Evolutionary conservation across 345 rosid genomes (phyloP), one percentile per base, ranked within the genome.

Genomic region (Tarenaya hassleriana): DNA sequence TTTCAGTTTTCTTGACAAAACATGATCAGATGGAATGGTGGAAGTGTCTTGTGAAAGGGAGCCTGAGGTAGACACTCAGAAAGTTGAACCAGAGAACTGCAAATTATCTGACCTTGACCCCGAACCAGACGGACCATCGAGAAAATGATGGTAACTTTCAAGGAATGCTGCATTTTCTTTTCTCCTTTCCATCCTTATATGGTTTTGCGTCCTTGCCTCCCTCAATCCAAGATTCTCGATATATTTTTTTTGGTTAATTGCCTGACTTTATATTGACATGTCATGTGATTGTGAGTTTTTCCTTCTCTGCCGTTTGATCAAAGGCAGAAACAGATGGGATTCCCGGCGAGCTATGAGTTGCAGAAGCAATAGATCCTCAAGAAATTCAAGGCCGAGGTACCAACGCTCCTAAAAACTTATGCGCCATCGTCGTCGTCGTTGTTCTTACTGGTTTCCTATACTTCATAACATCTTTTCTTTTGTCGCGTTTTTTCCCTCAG

Each of bases 21-120:
- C 86, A 79, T 47, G 77, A 88, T 68, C 94, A 88, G 61, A 81
- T 79, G 95, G 82, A 81, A 33, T 92, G 96, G 96, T 92, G 96
- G 98, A 83, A 81, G 45, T 79, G 67, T n/a, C 41, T 89, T 65
- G 72, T 84, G 52, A 84, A 83, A 53, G 92, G 33, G 98, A 69
- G 15, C 90, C 95, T 61, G 88, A 88, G 54, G 66, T 88, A 31
- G 94, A 92, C 60, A 92, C 96, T 27, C 96, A 88, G 75, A 92
- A 84, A 58, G 96, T 82, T 57, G 96, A 92, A 54, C 96, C 90
- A 32, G 96, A 87, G 73, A 84, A 51, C 58, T 87, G 94, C 78
- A 87, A 81, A 58, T 60, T 91, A 5, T 60, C 80, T 42, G 96
- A 91, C 75, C 73, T 87, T 10, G 98, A 91, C 61, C 78, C 84